Percentiles rank a stretch among this genome's conserved stretches.
Evolutionary conservation across 495 filamentous ascomycete species (phyloP).

Genomic region (Daldinia loculata): DNA sequence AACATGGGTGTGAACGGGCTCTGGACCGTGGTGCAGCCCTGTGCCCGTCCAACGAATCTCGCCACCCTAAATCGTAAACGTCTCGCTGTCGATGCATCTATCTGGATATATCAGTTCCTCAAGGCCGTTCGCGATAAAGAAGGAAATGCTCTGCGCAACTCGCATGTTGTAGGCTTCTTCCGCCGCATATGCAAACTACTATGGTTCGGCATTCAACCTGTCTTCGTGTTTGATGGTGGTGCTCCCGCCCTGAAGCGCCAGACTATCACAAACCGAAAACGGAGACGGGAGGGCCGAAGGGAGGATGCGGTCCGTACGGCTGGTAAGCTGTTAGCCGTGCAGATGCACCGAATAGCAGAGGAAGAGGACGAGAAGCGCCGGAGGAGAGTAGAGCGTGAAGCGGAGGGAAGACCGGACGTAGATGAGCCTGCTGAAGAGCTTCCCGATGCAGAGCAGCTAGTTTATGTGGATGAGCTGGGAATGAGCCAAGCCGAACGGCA

Average conservation of each 20-base stretch:
- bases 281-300: slow-evolving; percentile 82
- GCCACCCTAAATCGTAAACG: slow-evolving; percentile 95
- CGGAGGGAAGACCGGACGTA: slow-evolving; percentile 32
- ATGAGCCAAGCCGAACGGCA: slow-evolving; percentile 81
- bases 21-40: slow-evolving; percentile 93
- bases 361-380: slow-evolving; percentile 76
- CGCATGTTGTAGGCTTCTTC: slow-evolving; percentile 96
- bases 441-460: slow-evolving; percentile 69
- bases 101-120: slow-evolving; percentile 99
- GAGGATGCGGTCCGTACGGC: slow-evolving; percentile 94
- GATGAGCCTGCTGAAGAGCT: slow-evolving; percentile 70
- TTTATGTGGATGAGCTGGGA: slow-evolving; percentile 87
- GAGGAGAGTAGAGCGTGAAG: slow-evolving; percentile 51
- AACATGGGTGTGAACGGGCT: slow-evolving; percentile 96
- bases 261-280: slow-evolving; percentile 82
- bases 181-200: slow-evolving; percentile 96
- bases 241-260: slow-evolving; percentile 90
- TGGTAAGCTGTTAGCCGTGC: slow-evolving; percentile 86
- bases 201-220: slow-evolving; percentile 94
- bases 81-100: slow-evolving; percentile 95
- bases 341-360: slow-evolving; percentile 88
- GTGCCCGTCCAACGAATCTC: slow-evolving; percentile 88
- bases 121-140: slow-evolving; percentile 99
- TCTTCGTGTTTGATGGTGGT: slow-evolving; percentile 98
- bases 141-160: slow-evolving; percentile 94